Conservation (phyloP, 208 protist genomes). For the Novymonas esmeraldas region DNA sequence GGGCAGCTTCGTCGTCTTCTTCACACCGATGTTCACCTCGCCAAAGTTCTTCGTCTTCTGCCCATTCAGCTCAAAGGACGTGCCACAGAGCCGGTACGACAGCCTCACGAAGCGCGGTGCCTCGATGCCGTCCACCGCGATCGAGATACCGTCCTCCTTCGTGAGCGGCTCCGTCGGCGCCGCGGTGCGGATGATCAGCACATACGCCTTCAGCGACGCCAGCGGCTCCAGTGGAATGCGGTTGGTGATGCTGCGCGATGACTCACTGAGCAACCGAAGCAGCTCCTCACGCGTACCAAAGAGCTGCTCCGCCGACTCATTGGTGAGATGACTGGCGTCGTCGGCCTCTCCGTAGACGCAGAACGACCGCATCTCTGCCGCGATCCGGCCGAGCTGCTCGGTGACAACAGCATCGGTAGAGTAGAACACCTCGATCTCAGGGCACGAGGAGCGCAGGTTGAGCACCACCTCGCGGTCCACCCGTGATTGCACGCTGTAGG, state of each 20-base stretch:
- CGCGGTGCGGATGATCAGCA: conserved; percentile 55
- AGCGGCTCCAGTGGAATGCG: conserved; percentile 51
- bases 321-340: conserved; percentile 23
- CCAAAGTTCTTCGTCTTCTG: conserved; percentile 91
- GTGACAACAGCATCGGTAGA: conserved; percentile 31
- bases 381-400: conserved; percentile 39
- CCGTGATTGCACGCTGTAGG: conserved; percentile 68
- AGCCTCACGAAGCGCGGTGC: conserved; percentile 81
- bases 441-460: conserved; percentile 52
- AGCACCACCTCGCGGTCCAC: conserved; percentile 57
- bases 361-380: conserved; percentile 47
- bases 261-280: conserved; percentile 40
- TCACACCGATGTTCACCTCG: conserved; percentile 86
- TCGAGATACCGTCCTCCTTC: conserved; percentile 86
- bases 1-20: conserved; percentile 79
- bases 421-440: conserved; percentile 73
- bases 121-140: conserved; percentile 70
- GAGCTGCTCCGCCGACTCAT: conserved; percentile 28
- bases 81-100: conserved; percentile 77
- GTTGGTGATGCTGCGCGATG: conserved; percentile 29
- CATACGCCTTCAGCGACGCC: conserved; percentile 52
- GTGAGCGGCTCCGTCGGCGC: conserved; percentile 53
- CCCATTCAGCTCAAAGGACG: conserved; percentile 70
- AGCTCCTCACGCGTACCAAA: conserved; percentile 42
- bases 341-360: conserved; percentile 52